Conservation (phyloP, 177 flowering plant species). For the Vitis hybrid region DNA sequence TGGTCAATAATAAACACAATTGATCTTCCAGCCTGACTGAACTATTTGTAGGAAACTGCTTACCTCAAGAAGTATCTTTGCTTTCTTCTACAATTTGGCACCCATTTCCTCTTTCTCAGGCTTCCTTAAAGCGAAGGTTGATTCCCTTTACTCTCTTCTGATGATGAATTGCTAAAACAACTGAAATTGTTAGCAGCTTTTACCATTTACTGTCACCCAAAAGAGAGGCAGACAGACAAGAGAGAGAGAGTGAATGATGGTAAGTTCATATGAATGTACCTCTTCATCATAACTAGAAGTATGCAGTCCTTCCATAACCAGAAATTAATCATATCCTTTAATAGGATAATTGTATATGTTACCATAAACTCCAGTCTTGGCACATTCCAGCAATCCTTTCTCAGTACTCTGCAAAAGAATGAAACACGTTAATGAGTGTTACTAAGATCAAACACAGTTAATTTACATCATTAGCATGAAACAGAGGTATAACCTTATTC, state of each 20-base stretch:
- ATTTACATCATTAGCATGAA: conserved; percentile 5
- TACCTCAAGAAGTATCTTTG: conserved; percentile 75
- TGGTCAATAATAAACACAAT: no score
- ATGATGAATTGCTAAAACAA: conserved; percentile 7
- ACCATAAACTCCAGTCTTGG: conserved; percentile 65
- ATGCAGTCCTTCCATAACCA: conserved; percentile 44
- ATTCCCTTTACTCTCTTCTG: conserved; percentile 35
- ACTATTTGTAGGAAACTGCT: background rate
- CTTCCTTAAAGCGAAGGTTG: conserved; percentile 28
- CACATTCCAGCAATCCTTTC: conserved; percentile 82
- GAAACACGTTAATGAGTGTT: background rate
- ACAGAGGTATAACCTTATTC: conserved; percentile 40
- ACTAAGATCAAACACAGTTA: background rate
- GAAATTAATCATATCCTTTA: conserved; percentile 42
- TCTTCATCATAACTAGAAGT: conserved; percentile 49
- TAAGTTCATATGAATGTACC: conserved; percentile 36
- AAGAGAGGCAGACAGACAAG: background rate
- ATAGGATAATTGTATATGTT: conserved; percentile 76
- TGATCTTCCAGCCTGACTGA: no score
- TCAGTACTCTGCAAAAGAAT: conserved; percentile 68
- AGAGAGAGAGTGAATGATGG: background rate
- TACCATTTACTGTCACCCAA: background rate
- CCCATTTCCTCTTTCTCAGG: conserved; percentile 35
- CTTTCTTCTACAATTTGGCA: conserved; percentile 54
- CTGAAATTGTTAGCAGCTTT: no score